Percentiles rank a stretch among this genome's conserved stretches.
Evolutionary conservation across 2,329 filamentous ascomycete genomes (phyloP).

Genomic region (Sporothrix pallida): DNA sequence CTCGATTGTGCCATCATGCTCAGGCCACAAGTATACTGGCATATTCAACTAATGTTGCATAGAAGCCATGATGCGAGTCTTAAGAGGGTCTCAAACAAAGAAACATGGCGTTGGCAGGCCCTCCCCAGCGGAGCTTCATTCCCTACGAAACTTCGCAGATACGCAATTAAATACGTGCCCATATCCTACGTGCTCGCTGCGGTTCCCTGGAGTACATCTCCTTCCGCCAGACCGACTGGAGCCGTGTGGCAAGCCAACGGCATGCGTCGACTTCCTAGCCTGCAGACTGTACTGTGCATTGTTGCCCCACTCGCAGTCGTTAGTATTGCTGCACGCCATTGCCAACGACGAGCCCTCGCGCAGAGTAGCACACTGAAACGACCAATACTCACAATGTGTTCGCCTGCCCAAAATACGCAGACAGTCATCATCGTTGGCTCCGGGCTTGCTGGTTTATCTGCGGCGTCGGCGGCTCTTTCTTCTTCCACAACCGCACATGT

Average conservation of each 20-base stretch:
- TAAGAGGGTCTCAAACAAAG: no score
- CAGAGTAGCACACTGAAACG: no score
- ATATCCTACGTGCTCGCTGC: no score
- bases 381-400: neutral
- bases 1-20: conserved; percentile 9
- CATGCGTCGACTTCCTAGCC: conserved; percentile 14
- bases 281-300: conserved; percentile 5
- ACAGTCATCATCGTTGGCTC: conserved; percentile 67
- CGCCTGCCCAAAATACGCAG: neutral
- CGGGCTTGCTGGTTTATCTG: conserved; percentile 67
- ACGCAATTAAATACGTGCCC: no score
- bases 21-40: neutral
- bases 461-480: conserved; percentile 61
- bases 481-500: conserved; percentile 55
- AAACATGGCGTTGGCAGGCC: neutral
- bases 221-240: no score
- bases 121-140: neutral
- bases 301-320: neutral
- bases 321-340: neutral
- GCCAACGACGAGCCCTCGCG: neutral
- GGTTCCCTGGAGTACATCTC: neutral
- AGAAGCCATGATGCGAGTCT: no score
- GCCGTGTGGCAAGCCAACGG: neutral
- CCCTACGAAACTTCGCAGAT: no score
- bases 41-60: no score